phyloP scores from a whole-genome alignment of 2,329 filamentous ascomycete genomes.

The Tolypocladium tropicale region DNA sequence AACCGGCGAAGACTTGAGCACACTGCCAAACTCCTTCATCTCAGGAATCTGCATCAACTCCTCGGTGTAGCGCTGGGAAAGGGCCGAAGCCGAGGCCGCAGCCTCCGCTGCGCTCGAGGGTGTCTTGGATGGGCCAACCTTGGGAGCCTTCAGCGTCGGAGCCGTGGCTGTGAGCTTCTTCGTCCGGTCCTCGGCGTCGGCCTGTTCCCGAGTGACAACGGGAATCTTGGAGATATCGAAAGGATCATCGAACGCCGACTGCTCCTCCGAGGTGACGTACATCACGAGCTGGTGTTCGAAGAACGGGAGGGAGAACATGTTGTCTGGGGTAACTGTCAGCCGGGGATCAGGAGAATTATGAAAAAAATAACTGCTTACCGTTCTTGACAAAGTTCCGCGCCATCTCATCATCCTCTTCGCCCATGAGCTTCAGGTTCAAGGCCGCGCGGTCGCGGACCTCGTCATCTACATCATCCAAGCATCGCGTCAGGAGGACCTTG shows the following conservation, averaged over 20 bases:
- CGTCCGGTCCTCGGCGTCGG: conserved; percentile 87
- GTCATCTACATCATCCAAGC: conserved; percentile 93
- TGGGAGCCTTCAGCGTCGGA: conserved; percentile 88
- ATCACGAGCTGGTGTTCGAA: conserved; percentile 96
- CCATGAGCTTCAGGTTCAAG: conserved; percentile 84
- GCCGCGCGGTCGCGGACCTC: conserved; percentile 95
- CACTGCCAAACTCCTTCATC: conserved; percentile 75
- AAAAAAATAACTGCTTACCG: conserved; percentile 37
- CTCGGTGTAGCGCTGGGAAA: conserved; percentile 80
- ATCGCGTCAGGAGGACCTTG: conserved; percentile 81
- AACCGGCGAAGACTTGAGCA: conserved; percentile 81
- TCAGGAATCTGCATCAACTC: conserved; percentile 84
- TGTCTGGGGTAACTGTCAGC: conserved; percentile 45
- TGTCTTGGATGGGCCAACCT: conserved; percentile 65
- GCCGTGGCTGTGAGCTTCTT: conserved; percentile 94
- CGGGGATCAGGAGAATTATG: not conserved
- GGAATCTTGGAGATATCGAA: conserved; percentile 91
- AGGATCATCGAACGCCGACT: conserved; percentile 69
- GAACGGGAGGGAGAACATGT: conserved; percentile 86
- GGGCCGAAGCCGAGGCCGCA: conserved; percentile 64
- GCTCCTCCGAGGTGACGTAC: conserved; percentile 91
- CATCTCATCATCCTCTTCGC: conserved; percentile 81
- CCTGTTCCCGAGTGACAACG: conserved; percentile 89
- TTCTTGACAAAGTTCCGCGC: conserved; percentile 88
- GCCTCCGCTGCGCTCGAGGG: conserved; percentile 61